phyloP scores from a whole-genome alignment of 176 grass and related monocot species.

The Oryza meyeriana region DNA sequence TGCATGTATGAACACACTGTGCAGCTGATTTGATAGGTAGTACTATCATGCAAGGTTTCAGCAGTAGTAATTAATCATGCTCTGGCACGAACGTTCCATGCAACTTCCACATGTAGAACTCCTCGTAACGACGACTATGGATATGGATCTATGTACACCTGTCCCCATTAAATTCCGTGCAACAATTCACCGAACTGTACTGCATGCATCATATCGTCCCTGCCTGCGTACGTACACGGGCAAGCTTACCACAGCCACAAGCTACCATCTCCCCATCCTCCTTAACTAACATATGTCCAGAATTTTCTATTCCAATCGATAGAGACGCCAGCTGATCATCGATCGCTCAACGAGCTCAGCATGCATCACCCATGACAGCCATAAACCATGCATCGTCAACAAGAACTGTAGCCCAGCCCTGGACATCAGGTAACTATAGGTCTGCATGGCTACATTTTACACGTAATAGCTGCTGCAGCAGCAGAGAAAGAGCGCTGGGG shows the following conservation, averaged over 20 bases:
- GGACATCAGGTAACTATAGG: neutral
- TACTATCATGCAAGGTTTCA: neutral
- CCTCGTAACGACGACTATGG: neutral
- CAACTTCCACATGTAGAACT: neutral
- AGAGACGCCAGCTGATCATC: neutral
- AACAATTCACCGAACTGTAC: conserved; percentile 28
- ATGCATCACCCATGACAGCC: neutral
- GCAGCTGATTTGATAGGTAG: neutral
- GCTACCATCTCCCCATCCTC: neutral
- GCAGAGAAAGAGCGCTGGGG: neutral
- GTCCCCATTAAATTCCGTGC: conserved; percentile 17
- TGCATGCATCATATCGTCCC: neutral
- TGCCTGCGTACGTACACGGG: neutral
- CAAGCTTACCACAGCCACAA: conserved; percentile 12
- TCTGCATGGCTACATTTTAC: neutral
- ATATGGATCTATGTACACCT: neutral
- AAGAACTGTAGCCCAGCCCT: neutral
- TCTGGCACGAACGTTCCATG: neutral
- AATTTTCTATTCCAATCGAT: neutral
- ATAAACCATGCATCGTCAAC: neutral
- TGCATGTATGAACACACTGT: neutral
- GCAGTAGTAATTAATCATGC: neutral
- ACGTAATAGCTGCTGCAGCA: neutral
- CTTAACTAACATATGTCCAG: neutral
- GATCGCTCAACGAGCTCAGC: neutral